Conservation (phyloP, 352 stramenopile species). For the Phytophthora podocarpi region DNA sequence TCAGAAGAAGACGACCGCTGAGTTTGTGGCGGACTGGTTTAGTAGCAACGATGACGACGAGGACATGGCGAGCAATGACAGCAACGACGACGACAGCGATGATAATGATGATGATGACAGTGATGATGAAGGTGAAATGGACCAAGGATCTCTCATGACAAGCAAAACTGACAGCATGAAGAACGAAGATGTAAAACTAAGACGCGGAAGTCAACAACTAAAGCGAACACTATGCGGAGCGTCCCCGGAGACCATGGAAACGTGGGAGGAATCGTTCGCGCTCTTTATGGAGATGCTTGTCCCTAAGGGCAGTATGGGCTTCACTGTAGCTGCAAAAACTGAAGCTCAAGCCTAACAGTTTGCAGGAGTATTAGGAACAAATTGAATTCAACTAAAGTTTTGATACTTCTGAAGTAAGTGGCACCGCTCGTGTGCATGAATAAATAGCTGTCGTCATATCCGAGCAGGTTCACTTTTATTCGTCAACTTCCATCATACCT, state of each 20-base stretch:
- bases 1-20: slow-evolving; percentile 34
- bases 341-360: too few species aligned
- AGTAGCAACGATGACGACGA: slow-evolving; percentile 12
- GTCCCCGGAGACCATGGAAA: slow-evolving; percentile 18
- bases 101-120: slow-evolving; percentile 15
- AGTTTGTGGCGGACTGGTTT: slow-evolving; percentile 36
- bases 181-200: slow-evolving; percentile 14
- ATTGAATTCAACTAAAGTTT: neutral
- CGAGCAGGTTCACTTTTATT: slow-evolving; percentile 37
- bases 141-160: neutral
- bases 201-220: slow-evolving; percentile 17
- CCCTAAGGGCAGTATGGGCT: slow-evolving; percentile 44
- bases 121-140: neutral
- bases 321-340: too few species aligned
- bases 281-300: slow-evolving; percentile 58
- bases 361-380: too few species aligned
- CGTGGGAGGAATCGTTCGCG: slow-evolving; percentile 49
- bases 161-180: neutral
- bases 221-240: slow-evolving; percentile 13
- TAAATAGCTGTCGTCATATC: slow-evolving; percentile 15
- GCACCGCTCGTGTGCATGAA: too few species aligned
- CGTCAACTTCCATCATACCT: slow-evolving; percentile 57
- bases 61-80: slow-evolving; percentile 9
- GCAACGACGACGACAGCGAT: neutral
- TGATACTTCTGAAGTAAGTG: slow-evolving; percentile 1